These are phyloP conservation scores for Arachnomyces sp. DNA, from an alignment of 2,329 filamentous ascomycete species.

Conservation along the genomic window DNA sequence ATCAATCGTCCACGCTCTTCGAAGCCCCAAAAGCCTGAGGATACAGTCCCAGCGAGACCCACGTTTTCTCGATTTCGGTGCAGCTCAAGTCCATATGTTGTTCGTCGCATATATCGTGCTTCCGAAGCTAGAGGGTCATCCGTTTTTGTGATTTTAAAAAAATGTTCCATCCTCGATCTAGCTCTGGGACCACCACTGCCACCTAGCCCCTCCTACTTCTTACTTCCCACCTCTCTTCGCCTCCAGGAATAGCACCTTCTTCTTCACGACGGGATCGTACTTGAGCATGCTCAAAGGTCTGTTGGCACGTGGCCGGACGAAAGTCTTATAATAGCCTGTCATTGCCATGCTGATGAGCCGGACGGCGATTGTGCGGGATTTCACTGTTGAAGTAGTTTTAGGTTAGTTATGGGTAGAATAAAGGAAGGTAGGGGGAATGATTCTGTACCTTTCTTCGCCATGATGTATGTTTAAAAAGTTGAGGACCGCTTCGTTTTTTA, in stretches of 20 bases:
- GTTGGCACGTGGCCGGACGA: constrained; percentile 71
- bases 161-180: no score
- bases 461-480: constrained; percentile 14
- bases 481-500: no score
- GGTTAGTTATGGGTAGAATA: constrained; percentile 9
- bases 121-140: no score
- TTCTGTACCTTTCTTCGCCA: constrained; percentile 40
- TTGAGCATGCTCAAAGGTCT: constrained; percentile 94
- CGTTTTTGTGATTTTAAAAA: no score
- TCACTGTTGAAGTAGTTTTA: constrained; percentile 47
- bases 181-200: no score
- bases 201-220: constrained; percentile 3
- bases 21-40: no score
- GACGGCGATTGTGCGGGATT: constrained; percentile 86
- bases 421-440: constrained; percentile 3
- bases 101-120: no score
- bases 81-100: no score
- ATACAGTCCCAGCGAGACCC: no score
- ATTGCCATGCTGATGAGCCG: constrained; percentile 97
- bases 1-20: no score
- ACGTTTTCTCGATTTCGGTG: no score
- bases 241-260: constrained; percentile 93
- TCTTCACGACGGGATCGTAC: constrained; percentile 95
- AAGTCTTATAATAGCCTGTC: constrained; percentile 95
- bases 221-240: constrained; percentile 65